Evolutionary conservation across 305 asterid genomes (phyloP).

Genomic region (Rubia peregrina): DNA sequence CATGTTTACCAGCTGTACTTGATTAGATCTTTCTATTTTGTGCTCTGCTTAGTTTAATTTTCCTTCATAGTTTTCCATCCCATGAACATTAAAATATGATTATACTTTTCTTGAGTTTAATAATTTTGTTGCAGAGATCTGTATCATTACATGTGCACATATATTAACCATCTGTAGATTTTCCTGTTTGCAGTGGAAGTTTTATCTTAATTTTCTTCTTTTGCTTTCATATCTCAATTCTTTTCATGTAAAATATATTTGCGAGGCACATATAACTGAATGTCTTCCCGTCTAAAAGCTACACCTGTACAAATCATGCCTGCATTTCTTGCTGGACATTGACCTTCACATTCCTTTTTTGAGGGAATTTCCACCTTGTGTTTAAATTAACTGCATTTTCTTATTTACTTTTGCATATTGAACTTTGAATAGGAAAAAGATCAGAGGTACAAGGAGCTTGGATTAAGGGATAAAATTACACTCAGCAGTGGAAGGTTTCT

Average conservation of each 20-base stretch:
- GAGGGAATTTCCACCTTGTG: not conserved
- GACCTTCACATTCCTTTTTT: not conserved
- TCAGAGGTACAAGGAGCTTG: slow-evolving; percentile 97
- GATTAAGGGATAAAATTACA: slow-evolving; percentile 94
- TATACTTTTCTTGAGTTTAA: not conserved
- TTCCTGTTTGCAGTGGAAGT: not conserved
- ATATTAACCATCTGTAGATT: not conserved
- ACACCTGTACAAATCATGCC: not conserved
- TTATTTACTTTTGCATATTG: slow-evolving; percentile 9
- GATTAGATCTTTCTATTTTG: not conserved
- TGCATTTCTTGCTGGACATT: not conserved
- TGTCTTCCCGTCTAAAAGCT: not conserved
- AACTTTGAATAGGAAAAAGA: slow-evolving; percentile 68
- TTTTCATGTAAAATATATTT: slow-evolving; percentile 1
- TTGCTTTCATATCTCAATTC: not conserved
- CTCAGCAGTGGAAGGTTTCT: slow-evolving; percentile 98
- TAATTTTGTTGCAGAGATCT: not conserved
- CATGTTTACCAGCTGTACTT: not conserved
- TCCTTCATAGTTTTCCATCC: not conserved
- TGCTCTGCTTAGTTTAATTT: not conserved
- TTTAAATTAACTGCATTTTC: slow-evolving; percentile 14
- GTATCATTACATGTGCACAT: not conserved
- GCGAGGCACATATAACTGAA: not conserved
- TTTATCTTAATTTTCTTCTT: slow-evolving; percentile 1
- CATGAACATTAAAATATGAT: not conserved